Evolutionary conservation across 164 flowering plant genomes (phyloP), one percentile per base, ranked within the genome.

Genomic region (Aristolochia fimbriata): DNA sequence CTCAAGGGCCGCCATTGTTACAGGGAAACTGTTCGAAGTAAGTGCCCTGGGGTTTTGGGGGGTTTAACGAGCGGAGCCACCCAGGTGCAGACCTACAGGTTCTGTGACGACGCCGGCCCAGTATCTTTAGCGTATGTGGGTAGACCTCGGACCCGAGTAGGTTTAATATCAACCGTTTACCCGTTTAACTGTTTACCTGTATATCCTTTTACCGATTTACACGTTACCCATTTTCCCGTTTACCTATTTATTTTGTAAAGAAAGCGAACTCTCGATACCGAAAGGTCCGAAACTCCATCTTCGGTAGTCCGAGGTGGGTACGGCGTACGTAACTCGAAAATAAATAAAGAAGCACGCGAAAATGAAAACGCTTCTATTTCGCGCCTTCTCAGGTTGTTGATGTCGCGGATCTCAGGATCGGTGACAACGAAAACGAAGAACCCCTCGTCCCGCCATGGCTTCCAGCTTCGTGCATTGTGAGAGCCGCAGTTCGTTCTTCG

Each of bases 1-100:
- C 47, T 73, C 69, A 25, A 74, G 47, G 45, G 77, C 70, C 51
- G 77, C 81, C 87, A 80, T 80, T 12, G 65, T 25, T 11, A 33
- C 54, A 41, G 24, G 62, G 51, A 3, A 37, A 6, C 43, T 37
- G 55, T 51, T 52, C 31, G 51, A 47, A n/a, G 61, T n/a, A 16
- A 64, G 41, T 31, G 25, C 57, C 47, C 9, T 10, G 43, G 50
- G 71, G 66, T 59, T 68, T 58, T 41, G 20, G 57, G 20, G 57
- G 43, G 57, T n/a, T 20, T 51, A 60, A 23, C 30, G 30, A 27
- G 30, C 30, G n/a, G n/a, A 54, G 24, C 19, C 21, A 4, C 3
- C 13, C 2, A 55, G 30, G 16, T 15, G 24, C n/a, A 16, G 27
- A 55, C 11, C 43, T 37, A 3, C 43, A 37, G 43, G 43, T 6